Conservation (phyloP, 768 basidiomycete genomes). For the Hypholoma fasciculare region DNA sequence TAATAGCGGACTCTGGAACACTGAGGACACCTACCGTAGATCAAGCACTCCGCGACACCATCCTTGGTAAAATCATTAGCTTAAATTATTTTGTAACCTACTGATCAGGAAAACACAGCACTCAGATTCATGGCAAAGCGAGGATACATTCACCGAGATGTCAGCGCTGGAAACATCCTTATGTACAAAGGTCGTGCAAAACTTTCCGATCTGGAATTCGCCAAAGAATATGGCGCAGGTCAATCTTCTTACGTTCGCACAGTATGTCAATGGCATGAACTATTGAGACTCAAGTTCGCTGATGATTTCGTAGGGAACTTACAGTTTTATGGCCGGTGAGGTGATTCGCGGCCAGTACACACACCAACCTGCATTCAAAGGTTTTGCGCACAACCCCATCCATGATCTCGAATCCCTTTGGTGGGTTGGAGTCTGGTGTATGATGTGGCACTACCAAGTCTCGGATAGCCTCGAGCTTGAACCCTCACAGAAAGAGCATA, state of each 20-base stretch:
- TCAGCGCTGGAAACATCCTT: constrained; percentile 2
- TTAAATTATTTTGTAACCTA: background rate
- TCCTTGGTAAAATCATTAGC: background rate
- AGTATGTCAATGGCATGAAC: background rate
- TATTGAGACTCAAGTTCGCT: background rate
- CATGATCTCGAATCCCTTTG: constrained; percentile 6
- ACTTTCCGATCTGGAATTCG: background rate
- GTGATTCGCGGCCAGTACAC: background rate
- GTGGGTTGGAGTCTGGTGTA: constrained; percentile 1
- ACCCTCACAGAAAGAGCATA: background rate
- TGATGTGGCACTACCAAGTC: background rate
- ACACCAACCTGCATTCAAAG: background rate
- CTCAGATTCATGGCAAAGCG: background rate
- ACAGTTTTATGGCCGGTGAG: background rate
- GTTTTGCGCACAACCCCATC: background rate
- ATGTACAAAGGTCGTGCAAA: background rate
- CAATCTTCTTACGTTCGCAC: background rate
- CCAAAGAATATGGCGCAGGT: constrained; percentile 1
- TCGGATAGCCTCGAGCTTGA: background rate
- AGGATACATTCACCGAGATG: background rate
- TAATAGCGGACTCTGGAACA: background rate
- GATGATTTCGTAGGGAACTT: background rate
- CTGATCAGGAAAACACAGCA: background rate
- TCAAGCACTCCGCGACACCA: background rate
- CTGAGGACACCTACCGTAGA: background rate